These are phyloP conservation scores for Vaccinium macrocarpon DNA, from an alignment of 148 eudicot species.

Conservation along the genomic window DNA sequence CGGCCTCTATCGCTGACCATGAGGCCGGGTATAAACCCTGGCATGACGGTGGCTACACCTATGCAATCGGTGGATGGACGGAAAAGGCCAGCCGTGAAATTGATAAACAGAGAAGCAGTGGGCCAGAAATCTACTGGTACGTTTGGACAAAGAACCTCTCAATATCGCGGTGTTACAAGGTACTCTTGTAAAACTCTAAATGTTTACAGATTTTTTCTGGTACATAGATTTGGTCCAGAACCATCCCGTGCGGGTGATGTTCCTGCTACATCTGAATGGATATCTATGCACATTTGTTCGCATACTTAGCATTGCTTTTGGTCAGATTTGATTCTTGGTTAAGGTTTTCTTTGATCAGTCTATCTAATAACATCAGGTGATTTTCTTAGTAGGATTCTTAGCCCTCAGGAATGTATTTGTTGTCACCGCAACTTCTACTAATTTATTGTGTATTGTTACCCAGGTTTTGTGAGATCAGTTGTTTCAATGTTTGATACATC, in stretches of 20 bases:
- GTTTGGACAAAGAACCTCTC: slow-evolving; percentile 87
- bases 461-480: too few species aligned
- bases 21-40: slow-evolving; percentile 4
- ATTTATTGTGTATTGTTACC: too few species aligned
- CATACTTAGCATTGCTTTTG: too few species aligned
- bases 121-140: slow-evolving; percentile 64
- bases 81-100: slow-evolving; percentile 30
- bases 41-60: not conserved
- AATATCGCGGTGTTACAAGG: slow-evolving; percentile 87
- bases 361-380: not conserved
- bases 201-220: too few species aligned
- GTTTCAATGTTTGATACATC: not conserved
- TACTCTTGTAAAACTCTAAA: not conserved
- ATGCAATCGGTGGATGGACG: slow-evolving; percentile 21
- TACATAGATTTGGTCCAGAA: too few species aligned
- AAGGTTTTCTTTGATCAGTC: not conserved
- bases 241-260: too few species aligned
- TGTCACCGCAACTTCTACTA: too few species aligned
- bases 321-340: not conserved
- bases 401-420: too few species aligned
- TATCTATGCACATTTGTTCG: too few species aligned
- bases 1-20: slow-evolving; percentile 30
- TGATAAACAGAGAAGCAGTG: slow-evolving; percentile 24
- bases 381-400: too few species aligned
- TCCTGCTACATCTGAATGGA: too few species aligned